Evolutionary conservation across 2,329 filamentous ascomycete genomes (phyloP), one percentile per base, ranked within the genome.

Genomic region (Penicillium brevicompactum): DNA sequence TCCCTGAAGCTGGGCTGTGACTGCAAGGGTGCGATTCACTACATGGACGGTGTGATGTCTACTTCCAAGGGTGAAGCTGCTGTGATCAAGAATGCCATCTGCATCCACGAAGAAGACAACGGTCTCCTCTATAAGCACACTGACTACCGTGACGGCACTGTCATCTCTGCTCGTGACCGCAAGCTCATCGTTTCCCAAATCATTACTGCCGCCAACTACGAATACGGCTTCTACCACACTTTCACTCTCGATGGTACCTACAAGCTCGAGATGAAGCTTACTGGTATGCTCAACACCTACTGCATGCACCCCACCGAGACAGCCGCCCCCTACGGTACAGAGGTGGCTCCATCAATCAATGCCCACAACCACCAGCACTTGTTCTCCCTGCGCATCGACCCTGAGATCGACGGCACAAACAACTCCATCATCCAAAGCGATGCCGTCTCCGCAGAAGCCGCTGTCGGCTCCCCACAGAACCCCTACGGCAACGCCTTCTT

Each of bases 361-460:
- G 92, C 92, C 1, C 92, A 96, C 77, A 96, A 96, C 78, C 92
- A 96, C 74, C 91, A 96, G 74, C 92, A 96, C 74, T 82, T 96
- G 31, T 96, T 96, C 83, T 95, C 90, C 67, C 79, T 96, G 48
- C 89, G 92, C 42, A 79, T 96, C 48, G 90, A 96, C 69, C 85
- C 92, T 24, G 92, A 92, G 68, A 84, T 96, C 54, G 92, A 96
- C 69, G 92, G 92, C 0, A 83, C 86, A 1, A 82, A 87, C 63
- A 96, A 96, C 73, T 91, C 90, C 0, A 81, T 96, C 56, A 90
- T 90, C 76, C 64, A 67, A 49, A 63, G 32, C 32, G 64, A 67
- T 27, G 64, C 64, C 8, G 58, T 66, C 37, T 53, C 63, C 18
- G 27, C 63, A 13, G 64, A 90, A 76, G 2, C 84, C 82, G 0